Evolutionary conservation across 352 stramenopile species (phyloP).

Genomic region (Phytopythium sindhum): DNA sequence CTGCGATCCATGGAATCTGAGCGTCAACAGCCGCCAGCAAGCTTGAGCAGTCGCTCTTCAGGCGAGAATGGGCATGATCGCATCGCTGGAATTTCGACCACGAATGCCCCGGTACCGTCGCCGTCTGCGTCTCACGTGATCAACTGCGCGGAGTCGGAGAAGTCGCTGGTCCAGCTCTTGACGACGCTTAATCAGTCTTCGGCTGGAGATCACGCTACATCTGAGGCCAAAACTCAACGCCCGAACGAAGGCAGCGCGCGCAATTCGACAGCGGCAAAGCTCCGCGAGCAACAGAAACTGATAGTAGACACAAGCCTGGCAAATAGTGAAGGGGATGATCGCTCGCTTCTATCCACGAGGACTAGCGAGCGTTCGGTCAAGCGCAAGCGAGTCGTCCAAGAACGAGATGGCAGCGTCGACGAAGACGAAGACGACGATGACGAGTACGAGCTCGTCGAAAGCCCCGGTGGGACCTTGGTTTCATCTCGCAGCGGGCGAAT

Average conservation of each 20-base stretch:
- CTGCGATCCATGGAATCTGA: background rate
- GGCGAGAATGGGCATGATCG: background rate
- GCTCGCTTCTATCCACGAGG: background rate
- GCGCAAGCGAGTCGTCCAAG: constrained; percentile 7
- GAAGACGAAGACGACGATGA: constrained; percentile 14
- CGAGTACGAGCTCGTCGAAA: constrained; percentile 5
- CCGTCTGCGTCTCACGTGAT: constrained; percentile 52
- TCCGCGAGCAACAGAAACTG: background rate
- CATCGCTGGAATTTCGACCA: background rate
- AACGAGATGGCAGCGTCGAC: constrained; percentile 11
- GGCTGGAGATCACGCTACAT: constrained; percentile 1
- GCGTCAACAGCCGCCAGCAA: background rate
- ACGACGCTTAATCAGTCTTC: constrained; percentile 50
- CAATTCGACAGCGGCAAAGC: background rate
- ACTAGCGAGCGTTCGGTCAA: background rate
- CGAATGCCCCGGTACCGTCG: constrained; percentile 14
- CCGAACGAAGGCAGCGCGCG: background rate
- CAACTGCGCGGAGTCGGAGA: constrained; percentile 67
- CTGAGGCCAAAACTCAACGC: background rate
- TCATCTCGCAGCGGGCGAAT: background rate
- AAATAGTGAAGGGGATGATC: background rate
- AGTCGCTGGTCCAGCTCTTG: constrained; percentile 59
- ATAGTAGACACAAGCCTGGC: background rate
- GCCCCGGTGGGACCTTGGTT: background rate
- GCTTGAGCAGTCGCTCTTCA: background rate